phyloP scores from a whole-genome alignment of 257 asterid genomes.

The Gynochthodes officinalis region DNA sequence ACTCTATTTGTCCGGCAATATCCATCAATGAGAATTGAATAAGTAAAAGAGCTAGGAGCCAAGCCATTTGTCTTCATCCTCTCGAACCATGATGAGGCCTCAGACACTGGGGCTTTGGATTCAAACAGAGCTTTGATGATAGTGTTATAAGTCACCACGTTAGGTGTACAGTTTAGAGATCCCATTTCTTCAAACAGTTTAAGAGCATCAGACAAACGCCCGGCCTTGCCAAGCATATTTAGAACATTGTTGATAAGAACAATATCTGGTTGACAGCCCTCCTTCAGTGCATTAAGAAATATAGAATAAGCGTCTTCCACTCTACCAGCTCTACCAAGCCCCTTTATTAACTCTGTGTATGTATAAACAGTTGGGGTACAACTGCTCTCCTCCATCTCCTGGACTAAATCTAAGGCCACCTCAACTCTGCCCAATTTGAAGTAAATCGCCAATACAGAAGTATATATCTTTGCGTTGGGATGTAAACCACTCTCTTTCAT shows the following conservation, averaged over 20 bases:
- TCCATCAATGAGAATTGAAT: slow-evolving; percentile 85
- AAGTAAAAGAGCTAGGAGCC: slow-evolving; percentile 71
- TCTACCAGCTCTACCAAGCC: slow-evolving; percentile 74
- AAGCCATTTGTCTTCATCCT: slow-evolving; percentile 60
- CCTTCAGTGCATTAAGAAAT: slow-evolving; percentile 56
- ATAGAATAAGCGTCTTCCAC: slow-evolving; percentile 70
- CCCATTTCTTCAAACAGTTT: slow-evolving; percentile 79
- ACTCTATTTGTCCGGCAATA: slow-evolving; percentile 73
- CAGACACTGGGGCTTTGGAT: slow-evolving; percentile 57
- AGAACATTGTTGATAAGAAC: slow-evolving; percentile 76
- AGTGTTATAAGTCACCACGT: slow-evolving; percentile 84
- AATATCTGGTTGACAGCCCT: slow-evolving; percentile 76
- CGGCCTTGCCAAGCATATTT: slow-evolving; percentile 66
- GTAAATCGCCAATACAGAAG: slow-evolving; percentile 55
- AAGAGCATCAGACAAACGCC: slow-evolving; percentile 57
- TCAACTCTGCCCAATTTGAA: slow-evolving; percentile 62
- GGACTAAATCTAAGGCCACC: slow-evolving; percentile 55
- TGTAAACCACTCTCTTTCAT: slow-evolving; percentile 73
- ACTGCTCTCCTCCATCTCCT: slow-evolving; percentile 65
- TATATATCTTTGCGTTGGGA: slow-evolving; percentile 78
- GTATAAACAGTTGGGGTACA: slow-evolving; percentile 78
- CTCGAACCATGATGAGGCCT: slow-evolving; percentile 59
- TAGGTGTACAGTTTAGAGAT: slow-evolving; percentile 61
- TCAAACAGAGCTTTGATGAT: slow-evolving; percentile 70
- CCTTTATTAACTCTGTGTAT: slow-evolving; percentile 72